phyloP scores from a whole-genome alignment of 2,329 filamentous ascomycete species.

The Cercospora zeae-maydis region DNA sequence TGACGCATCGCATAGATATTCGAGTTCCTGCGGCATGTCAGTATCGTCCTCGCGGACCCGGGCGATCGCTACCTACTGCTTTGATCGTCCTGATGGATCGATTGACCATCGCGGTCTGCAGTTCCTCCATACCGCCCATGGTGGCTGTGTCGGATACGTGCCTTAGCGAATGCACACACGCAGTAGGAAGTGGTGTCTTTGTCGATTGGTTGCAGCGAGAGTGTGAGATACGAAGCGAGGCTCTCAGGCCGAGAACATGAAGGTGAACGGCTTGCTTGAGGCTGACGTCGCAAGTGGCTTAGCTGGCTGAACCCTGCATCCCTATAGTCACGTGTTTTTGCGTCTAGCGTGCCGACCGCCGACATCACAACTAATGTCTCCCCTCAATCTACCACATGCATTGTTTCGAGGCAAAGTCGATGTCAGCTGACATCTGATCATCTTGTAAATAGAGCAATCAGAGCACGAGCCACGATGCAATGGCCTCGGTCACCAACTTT shows the following conservation, averaged over 20 bases:
- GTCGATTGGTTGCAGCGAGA: neutral
- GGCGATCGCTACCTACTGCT: constrained; percentile 53
- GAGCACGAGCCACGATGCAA: neutral
- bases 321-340: neutral
- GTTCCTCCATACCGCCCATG: constrained; percentile 41
- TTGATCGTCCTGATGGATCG: constrained; percentile 84
- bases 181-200: neutral
- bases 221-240: neutral
- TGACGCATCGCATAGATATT: constrained; percentile 78
- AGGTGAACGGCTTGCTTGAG: neutral
- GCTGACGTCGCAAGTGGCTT: constrained; percentile 2
- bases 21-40: constrained; percentile 66
- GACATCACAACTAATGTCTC: neutral
- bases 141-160: neutral
- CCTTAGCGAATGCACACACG: neutral
- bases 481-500: neutral
- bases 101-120: constrained; percentile 64
- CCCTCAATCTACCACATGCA: neutral
- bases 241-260: neutral
- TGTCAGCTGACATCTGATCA: neutral
- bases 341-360: neutral
- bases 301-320: neutral
- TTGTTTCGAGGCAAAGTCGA: neutral
- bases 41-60: constrained; percentile 31
- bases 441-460: neutral